Evolutionary conservation across 306 rosid genomes (phyloP).

Genomic region (Crotalaria pallida): DNA sequence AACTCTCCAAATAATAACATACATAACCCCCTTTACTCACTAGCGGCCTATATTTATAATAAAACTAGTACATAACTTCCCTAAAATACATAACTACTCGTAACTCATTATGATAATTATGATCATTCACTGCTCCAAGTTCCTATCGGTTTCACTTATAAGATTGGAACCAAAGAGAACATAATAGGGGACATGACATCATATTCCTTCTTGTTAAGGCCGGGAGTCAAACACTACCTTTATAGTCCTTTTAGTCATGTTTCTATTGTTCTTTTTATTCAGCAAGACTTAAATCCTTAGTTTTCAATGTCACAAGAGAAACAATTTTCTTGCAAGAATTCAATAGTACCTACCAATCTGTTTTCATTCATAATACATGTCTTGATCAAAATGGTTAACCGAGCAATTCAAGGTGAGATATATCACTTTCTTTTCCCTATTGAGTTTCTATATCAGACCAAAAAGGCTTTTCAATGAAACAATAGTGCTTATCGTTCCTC

Average conservation of each 20-base stretch:
- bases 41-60: no score
- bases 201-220: no score
- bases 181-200: no score
- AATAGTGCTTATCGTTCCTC: not conserved
- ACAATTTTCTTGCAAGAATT: not conserved
- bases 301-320: not conserved
- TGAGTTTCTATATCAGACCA: not conserved
- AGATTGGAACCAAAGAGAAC: no score
- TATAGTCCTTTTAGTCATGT: not conserved
- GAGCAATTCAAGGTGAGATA: not conserved
- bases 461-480: not conserved
- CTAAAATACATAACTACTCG: no score
- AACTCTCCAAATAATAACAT: no score
- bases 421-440: not conserved
- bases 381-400: not conserved
- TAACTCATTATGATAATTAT: no score
- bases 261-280: not conserved
- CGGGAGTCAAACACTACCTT: no score
- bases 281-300: not conserved
- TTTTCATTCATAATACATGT: not conserved
- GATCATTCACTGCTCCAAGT: no score
- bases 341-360: not conserved
- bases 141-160: no score
- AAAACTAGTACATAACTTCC: no score
- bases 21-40: no score